A percentile compares a stretch with the other conserved stretches of the same genome.
Evolutionary conservation across 106 monocot species (phyloP).

Genomic region (Acorus calamus): DNA sequence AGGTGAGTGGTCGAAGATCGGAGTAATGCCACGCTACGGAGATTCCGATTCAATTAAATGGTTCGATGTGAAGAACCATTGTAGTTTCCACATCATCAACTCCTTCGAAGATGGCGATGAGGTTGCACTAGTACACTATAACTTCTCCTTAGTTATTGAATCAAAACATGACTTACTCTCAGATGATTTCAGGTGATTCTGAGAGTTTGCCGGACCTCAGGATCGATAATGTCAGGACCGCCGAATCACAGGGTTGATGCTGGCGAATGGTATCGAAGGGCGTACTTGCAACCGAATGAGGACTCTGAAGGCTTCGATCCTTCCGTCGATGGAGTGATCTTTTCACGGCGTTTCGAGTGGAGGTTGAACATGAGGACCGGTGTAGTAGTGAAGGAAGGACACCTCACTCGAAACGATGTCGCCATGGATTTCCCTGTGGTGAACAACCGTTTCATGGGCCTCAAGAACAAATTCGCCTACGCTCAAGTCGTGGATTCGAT

Average conservation of each 20-base stretch:
- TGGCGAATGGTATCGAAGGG: constrained; percentile 26
- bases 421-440: constrained; percentile 30
- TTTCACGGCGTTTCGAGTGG: constrained; percentile 40
- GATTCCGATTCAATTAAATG: constrained; percentile 34
- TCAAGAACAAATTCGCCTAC: constrained; percentile 28
- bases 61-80: constrained; percentile 29
- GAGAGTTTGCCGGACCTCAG: constrained; percentile 21
- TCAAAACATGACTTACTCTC: too few species aligned
- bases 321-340: constrained; percentile 11
- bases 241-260: background rate
- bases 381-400: constrained; percentile 16
- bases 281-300: background rate
- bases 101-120: constrained; percentile 35
- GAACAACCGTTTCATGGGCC: constrained; percentile 25
- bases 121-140: constrained; percentile 4
- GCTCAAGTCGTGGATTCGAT: constrained; percentile 31
- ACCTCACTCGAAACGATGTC: constrained; percentile 25
- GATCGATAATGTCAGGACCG: constrained; percentile 41
- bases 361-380: constrained; percentile 36
- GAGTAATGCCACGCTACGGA: constrained; percentile 51
- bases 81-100: constrained; percentile 29
- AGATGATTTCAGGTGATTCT: constrained; percentile 29
- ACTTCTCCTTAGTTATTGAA: background rate
- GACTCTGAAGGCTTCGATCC: constrained; percentile 8
- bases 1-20: constrained; percentile 28